Evolutionary conservation across 1,284 basidiomycete species (phyloP).

Genomic region (Trametes pubescens): DNA sequence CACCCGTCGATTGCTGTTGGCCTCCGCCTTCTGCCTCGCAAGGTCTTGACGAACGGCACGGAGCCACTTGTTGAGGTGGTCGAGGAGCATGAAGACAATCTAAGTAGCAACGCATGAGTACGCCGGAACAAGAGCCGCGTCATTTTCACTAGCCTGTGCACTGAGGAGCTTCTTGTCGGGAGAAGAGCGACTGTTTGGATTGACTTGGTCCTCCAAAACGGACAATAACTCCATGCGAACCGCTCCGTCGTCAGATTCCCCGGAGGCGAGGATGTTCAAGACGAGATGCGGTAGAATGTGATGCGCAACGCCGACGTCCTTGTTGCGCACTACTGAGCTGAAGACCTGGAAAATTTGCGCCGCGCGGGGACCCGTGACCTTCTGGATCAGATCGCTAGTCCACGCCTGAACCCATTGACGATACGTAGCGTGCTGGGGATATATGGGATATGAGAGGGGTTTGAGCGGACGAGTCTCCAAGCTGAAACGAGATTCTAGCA

Average conservation of each 20-base stretch:
- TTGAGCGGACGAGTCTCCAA: slow-evolving; percentile 50
- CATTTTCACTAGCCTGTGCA: slow-evolving; percentile 75
- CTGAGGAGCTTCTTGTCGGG: slow-evolving; percentile 85
- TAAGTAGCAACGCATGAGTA: slow-evolving; percentile 42
- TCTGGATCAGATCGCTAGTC: slow-evolving; percentile 86
- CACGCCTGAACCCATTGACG: slow-evolving; percentile 97
- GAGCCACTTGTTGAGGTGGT: slow-evolving; percentile 95
- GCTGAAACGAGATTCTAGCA: slow-evolving; percentile 82
- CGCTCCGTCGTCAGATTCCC: slow-evolving; percentile 66
- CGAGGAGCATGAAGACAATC: slow-evolving; percentile 94
- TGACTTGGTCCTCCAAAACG: slow-evolving; percentile 90
- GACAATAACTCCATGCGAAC: slow-evolving; percentile 83
- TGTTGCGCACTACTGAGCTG: slow-evolving; percentile 81
- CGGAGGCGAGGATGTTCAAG: slow-evolving; percentile 86
- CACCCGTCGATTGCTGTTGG: slow-evolving; percentile 46
- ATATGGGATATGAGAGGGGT: slow-evolving; percentile 75
- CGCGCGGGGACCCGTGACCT: slow-evolving; percentile 65
- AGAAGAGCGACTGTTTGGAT: slow-evolving; percentile 62
- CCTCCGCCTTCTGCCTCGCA: slow-evolving; percentile 57
- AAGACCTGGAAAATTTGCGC: slow-evolving; percentile 83
- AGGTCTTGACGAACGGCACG: slow-evolving; percentile 71
- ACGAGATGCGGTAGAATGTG: slow-evolving; percentile 94
- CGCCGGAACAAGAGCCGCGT: neutral
- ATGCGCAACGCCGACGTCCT: slow-evolving; percentile 92
- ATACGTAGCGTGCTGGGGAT: slow-evolving; percentile 80